Percentiles rank a stretch among this genome's conserved stretches.
phyloP scores from a whole-genome alignment of 352 stramenopile species.

The Globisporangium sylvaticum region DNA sequence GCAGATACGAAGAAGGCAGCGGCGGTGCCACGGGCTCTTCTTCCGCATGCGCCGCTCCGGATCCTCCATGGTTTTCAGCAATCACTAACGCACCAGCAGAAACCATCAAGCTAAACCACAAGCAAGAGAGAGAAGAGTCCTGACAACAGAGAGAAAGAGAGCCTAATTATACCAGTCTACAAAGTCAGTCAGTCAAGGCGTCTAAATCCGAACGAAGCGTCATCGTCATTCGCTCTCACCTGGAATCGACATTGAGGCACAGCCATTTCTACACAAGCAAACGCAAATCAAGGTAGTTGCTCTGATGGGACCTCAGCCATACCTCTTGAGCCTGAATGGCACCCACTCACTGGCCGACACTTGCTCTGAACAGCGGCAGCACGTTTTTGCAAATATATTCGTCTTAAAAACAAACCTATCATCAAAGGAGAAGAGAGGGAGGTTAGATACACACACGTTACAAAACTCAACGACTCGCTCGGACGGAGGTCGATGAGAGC shows the following conservation, averaged over 20 bases:
- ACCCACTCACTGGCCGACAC: background rate
- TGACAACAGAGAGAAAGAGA: background rate
- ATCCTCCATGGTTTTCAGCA: constrained; percentile 5
- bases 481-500: background rate
- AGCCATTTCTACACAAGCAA: background rate
- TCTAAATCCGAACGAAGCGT: background rate
- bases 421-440: background rate
- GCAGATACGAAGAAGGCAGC: background rate
- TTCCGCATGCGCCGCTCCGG: background rate
- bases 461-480: background rate
- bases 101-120: background rate
- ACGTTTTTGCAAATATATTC: background rate
- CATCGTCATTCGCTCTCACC: background rate
- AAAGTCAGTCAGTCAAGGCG: background rate
- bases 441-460: background rate
- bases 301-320: background rate
- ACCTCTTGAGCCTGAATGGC: background rate
- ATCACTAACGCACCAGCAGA: background rate
- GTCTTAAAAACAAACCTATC: background rate
- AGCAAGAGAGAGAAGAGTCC: background rate
- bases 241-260: background rate
- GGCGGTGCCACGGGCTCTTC: constrained; percentile 1
- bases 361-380: background rate
- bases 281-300: background rate
- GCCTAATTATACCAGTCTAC: background rate